Evolutionary conservation across 2,329 filamentous ascomycete genomes (phyloP), one percentile per base, ranked within the genome.

Genomic region (Fusarium nanum): DNA sequence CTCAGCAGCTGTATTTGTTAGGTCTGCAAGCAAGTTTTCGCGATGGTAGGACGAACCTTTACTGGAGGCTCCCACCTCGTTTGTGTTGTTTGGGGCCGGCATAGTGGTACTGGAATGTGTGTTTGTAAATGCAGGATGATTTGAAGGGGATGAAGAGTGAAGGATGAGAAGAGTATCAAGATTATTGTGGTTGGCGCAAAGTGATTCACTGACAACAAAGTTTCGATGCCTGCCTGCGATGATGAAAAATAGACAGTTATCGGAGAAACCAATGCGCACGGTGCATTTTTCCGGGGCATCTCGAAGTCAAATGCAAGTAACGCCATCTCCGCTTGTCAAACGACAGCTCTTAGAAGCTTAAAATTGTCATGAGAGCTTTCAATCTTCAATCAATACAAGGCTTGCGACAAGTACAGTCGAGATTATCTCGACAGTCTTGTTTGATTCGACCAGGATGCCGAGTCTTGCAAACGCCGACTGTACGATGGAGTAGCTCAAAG

Each of bases 1-100:
- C 72, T 91, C 87, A 56, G 93, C 91, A 64, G 90, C 93, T 92
- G 49, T 3, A 44, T 20, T 50, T 70, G 66, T 76, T 57, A 74
- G 69, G 20, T 37, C 37, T 50, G 18, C 30, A 20, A 27, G 16
- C 18, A 16, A 7, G 14, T 34, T 34, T 20, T 56, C 18, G 8
- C 23, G 18, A n/a, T 60, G 18, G 23, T 20, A 27, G 25, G 20
- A n/a, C 28, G n/a, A 25, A 83, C 86, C 84, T 75, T 87, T 83
- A 64, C 82, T 81, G 12, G 84, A 84, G 67, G 78, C 78, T 68
- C 78, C 81, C 68, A 85, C 78, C 73, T 85, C 78, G 41, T 78
- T 82, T 70, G 85, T 81, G 68, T 78, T 79, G 37, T 79, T 76
- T 44, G 82, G 81, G 3, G 77, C 72, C 16, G 80, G 60, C 79